Percentiles rank a stretch among this genome's conserved stretches.
These are phyloP conservation scores for Cinnamomum micranthum DNA, from an alignment of 164 flowering plant genomes.

Conservation along the genomic window DNA sequence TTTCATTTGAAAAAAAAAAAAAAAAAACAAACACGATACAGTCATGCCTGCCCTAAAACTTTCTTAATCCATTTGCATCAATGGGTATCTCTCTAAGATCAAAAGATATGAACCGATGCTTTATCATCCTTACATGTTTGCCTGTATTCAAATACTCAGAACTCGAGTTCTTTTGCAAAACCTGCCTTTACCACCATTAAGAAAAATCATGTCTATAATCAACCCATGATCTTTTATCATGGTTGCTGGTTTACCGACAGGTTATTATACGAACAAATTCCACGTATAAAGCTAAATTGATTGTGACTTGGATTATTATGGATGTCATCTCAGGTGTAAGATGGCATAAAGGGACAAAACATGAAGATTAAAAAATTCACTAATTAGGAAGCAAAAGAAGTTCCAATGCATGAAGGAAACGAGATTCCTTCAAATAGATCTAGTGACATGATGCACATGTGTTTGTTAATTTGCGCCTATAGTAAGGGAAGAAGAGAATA, in stretches of 20 bases:
- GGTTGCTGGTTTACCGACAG: background rate
- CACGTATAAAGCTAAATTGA: conserved; percentile 8
- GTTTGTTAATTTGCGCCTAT: too few relatives aligned
- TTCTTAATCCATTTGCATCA: conserved; percentile 5
- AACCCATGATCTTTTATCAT: background rate
- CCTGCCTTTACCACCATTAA: background rate
- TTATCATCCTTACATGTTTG: conserved; percentile 7
- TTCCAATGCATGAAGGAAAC: conserved; percentile 13
- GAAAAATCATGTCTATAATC: background rate
- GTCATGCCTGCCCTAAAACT: background rate
- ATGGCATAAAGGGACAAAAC: background rate
- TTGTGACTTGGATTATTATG: conserved; percentile 1
- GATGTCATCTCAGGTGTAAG: conserved; percentile 10
- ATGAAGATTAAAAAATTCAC: conserved; percentile 5
- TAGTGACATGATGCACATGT: conserved; percentile 2
- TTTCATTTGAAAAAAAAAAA: too few relatives aligned
- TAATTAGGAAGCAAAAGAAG: conserved; percentile 10
- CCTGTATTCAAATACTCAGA: conserved; percentile 1
- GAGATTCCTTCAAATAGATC: conserved; percentile 20
- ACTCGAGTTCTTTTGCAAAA: conserved; percentile 3
- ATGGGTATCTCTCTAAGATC: conserved; percentile 9
- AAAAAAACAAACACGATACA: too few relatives aligned
- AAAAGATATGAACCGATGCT: conserved; percentile 3
- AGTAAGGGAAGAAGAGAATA: background rate
- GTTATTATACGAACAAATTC: background rate